These are phyloP conservation scores for Leccinum disarticulatum DNA, from an alignment of 768 basidiomycete species.

Conservation along the genomic window DNA sequence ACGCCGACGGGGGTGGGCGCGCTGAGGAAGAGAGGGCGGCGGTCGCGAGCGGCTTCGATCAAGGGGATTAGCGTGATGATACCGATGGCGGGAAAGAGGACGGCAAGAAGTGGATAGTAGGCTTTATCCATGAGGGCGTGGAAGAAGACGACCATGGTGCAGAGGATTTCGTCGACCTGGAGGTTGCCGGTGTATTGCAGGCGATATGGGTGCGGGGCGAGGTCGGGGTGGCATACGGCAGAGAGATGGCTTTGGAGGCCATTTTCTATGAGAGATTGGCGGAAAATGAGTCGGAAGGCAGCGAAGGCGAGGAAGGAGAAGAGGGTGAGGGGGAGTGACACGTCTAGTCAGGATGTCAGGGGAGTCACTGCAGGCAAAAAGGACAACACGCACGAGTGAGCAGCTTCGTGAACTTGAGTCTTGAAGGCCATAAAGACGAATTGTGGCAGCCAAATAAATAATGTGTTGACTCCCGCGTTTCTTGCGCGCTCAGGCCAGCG, in stretches of 20 bases:
- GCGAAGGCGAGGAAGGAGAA: conserved; percentile 16
- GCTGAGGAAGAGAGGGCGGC: conserved; percentile 36
- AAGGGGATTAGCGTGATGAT: conserved; percentile 36
- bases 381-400: neutral
- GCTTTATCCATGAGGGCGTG: conserved; percentile 28
- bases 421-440: neutral
- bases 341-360: conserved; percentile 10
- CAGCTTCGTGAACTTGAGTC: conserved; percentile 2
- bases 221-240: conserved; percentile 34
- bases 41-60: conserved; percentile 44
- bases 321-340: conserved; percentile 16
- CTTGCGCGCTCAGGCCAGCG: too few relatives aligned
- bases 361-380: too few relatives aligned
- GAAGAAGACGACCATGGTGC: conserved; percentile 48
- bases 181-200: conserved; percentile 41
- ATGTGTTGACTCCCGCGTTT: too few relatives aligned
- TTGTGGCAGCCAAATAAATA: neutral
- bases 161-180: conserved; percentile 40
- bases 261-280: conserved; percentile 8
- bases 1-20: conserved; percentile 44
- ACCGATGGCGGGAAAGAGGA: conserved; percentile 11
- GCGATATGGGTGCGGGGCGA: conserved; percentile 30
- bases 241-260: conserved; percentile 20
- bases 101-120: conserved; percentile 18
- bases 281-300: conserved; percentile 15